Percentiles rank a stretch among this genome's conserved stretches.
phyloP scores from a whole-genome alignment of 2,329 filamentous ascomycete genomes.

The Orbilia quercus region DNA sequence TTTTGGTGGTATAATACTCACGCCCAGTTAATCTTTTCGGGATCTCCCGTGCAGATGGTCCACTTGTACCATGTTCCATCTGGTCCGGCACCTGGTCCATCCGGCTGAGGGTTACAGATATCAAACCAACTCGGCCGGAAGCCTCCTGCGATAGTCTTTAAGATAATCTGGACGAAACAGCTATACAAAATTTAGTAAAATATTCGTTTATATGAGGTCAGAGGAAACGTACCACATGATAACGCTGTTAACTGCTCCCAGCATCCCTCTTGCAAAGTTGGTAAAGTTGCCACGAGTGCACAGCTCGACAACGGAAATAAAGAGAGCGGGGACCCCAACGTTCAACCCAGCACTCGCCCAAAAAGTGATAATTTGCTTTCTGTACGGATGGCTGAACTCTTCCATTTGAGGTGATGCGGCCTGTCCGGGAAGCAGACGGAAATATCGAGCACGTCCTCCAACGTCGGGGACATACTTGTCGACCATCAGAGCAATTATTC shows the following conservation, averaged over 20 bases:
- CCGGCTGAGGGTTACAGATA: conserved; percentile 31
- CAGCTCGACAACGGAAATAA: conserved; percentile 31
- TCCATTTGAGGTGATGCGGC: conserved; percentile 46
- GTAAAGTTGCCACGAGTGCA: conserved; percentile 30
- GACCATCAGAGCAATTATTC: conserved; percentile 45
- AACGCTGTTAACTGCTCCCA: conserved; percentile 39
- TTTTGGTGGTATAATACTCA: background rate
- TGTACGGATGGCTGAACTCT: conserved; percentile 34
- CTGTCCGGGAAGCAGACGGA: conserved; percentile 43
- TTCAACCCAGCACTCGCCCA: conserved; percentile 40
- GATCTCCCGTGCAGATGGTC: conserved; percentile 46
- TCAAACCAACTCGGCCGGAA: conserved; percentile 38
- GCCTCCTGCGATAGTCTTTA: conserved; percentile 40
- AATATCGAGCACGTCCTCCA: conserved; percentile 39
- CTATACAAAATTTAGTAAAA: conserved; percentile 10
- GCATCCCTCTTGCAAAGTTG: conserved; percentile 32
- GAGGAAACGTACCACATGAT: conserved; percentile 36
- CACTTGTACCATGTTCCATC: conserved; percentile 50
- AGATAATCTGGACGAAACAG: conserved; percentile 42
- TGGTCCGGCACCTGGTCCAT: conserved; percentile 24
- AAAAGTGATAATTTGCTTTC: conserved; percentile 49
- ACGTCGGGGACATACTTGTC: conserved; percentile 51
- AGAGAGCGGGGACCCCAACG: conserved; percentile 38
- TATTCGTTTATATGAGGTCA: background rate
- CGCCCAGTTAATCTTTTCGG: conserved; percentile 42